phyloP scores from a whole-genome alignment of 2,329 filamentous ascomycete species.

The Colletotrichum tropicale region DNA sequence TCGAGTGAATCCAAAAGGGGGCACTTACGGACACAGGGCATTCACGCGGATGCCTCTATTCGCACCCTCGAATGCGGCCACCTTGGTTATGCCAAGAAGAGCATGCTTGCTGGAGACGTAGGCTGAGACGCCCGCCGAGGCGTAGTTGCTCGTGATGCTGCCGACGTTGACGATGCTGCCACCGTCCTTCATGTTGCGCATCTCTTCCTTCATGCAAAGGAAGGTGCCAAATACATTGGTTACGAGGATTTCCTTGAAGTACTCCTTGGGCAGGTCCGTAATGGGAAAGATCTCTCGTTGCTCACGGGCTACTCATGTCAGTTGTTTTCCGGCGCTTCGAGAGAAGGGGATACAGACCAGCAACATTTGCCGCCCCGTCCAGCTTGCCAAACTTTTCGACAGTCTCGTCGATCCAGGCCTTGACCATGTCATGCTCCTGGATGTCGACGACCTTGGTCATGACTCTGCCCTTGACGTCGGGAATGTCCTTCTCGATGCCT shows the following conservation, averaged over 20 bases:
- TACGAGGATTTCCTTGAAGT: conserved; percentile 26
- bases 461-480: conserved; percentile 24
- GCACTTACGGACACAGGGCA: conserved; percentile 8
- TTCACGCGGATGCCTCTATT: conserved; percentile 16
- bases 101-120: conserved; percentile 37
- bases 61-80: conserved; percentile 30
- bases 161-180: conserved; percentile 54
- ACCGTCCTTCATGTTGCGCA: conserved; percentile 39
- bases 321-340: neutral
- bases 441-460: conserved; percentile 32
- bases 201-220: conserved; percentile 29
- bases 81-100: conserved; percentile 29
- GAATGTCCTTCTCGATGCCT: conserved; percentile 26
- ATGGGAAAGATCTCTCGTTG: conserved; percentile 28
- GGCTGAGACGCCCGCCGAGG: conserved; percentile 35
- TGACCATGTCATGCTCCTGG: conserved; percentile 32
- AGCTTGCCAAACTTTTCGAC: conserved; percentile 35
- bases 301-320: conserved; percentile 14
- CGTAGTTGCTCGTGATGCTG: conserved; percentile 46
- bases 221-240: conserved; percentile 30
- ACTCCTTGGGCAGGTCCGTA: conserved; percentile 25
- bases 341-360: conserved; percentile 28
- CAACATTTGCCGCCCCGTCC: conserved; percentile 40
- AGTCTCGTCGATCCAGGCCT: conserved; percentile 34
- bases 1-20: neutral